phyloP scores from a whole-genome alignment of 805 yeast species.

The Candida anglica region DNA sequence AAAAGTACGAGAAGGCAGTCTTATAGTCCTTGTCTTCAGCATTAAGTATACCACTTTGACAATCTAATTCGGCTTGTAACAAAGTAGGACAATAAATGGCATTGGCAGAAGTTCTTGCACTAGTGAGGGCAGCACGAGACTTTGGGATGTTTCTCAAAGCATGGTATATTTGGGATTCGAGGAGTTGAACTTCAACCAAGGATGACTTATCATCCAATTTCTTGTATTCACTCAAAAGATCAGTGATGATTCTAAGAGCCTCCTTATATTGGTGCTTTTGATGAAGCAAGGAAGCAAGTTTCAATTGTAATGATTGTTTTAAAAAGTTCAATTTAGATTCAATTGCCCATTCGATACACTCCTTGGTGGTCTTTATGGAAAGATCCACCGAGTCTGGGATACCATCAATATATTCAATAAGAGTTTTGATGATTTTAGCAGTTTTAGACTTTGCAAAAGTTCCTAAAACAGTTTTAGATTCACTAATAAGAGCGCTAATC shows the following conservation, averaged over 20 bases:
- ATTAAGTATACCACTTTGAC: conserved; percentile 91
- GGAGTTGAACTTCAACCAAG: conserved; percentile 88
- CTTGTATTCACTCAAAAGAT: conserved; percentile 78
- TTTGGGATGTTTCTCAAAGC: conserved; percentile 88
- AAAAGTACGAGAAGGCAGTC: conserved; percentile 93
- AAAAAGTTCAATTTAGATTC: conserved; percentile 80
- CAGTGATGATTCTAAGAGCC: conserved; percentile 68
- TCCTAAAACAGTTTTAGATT: conserved; percentile 68
- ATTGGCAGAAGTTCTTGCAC: conserved; percentile 97
- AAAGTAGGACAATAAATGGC: conserved; percentile 93
- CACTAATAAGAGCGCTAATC: conserved; percentile 58
- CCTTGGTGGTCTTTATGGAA: conserved; percentile 70
- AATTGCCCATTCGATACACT: conserved; percentile 84
- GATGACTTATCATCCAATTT: conserved; percentile 94
- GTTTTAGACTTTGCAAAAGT: conserved; percentile 90
- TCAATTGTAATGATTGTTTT: conserved; percentile 82
- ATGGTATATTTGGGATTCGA: conserved; percentile 87
- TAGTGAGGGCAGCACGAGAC: conserved; percentile 85
- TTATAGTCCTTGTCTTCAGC: conserved; percentile 96
- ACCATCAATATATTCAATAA: conserved; percentile 73
- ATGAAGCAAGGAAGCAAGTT: conserved; percentile 73
- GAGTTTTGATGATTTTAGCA: conserved; percentile 79
- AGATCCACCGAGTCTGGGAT: conserved; percentile 60
- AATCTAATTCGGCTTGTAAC: conserved; percentile 89
- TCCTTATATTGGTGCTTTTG: conserved; percentile 61